A percentile compares a stretch with the other conserved stretches of the same genome.
Evolutionary conservation across 495 filamentous ascomycete species (phyloP).

Genomic region (Cairneyella variabilis): DNA sequence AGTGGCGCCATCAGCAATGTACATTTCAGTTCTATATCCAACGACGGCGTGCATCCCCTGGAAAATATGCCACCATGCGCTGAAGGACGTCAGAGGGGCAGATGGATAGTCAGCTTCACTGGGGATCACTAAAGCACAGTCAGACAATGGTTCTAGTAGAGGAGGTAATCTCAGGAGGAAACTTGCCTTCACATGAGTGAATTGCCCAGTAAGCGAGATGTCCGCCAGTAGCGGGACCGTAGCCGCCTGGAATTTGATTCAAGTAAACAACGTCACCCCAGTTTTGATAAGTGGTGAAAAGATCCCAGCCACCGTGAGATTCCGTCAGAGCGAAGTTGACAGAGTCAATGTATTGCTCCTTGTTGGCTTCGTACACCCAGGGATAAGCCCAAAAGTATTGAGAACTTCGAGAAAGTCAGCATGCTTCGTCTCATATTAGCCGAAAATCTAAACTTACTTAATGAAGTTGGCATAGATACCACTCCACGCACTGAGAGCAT

Average conservation of each 20-base stretch:
- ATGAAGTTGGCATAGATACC: neutral
- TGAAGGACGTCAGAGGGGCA: neutral
- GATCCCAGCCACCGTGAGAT: neutral
- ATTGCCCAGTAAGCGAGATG: neutral
- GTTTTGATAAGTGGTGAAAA: slow-evolving; percentile 1
- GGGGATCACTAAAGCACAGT: neutral
- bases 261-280: neutral
- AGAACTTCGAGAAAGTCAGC: no score
- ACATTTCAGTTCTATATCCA: slow-evolving; percentile 1
- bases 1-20: neutral
- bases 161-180: no score
- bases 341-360: neutral
- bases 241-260: neutral
- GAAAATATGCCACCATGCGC: slow-evolving; percentile 2
- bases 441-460: no score
- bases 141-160: no score
- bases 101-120: neutral
- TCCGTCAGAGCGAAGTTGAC: neutral
- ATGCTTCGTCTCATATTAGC: no score
- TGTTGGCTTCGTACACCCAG: neutral
- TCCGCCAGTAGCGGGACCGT: neutral
- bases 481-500: neutral
- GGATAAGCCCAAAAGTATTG: neutral
- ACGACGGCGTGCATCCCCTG: slow-evolving; percentile 5
- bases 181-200: no score